These are phyloP conservation scores for Sporothrix protearum DNA, from an alignment of 2,329 filamentous ascomycete genomes.

Conservation along the genomic window DNA sequence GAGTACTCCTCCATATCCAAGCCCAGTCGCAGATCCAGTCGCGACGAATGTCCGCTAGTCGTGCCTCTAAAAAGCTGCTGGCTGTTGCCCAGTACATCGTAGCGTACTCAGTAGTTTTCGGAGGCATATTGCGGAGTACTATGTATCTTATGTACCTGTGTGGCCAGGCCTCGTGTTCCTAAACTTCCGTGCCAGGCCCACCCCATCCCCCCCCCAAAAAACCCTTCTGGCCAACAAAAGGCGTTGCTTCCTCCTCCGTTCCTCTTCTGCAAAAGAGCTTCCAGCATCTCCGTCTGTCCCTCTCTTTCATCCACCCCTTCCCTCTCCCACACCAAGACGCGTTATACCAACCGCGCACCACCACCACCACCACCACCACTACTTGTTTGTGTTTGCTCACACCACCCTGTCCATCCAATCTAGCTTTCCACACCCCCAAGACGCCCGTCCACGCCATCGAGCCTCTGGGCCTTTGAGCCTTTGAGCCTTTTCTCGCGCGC, in stretches of 20 bases:
- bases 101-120: neutral
- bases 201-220: neutral
- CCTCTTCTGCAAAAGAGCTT: neutral
- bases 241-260: neutral
- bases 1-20: neutral
- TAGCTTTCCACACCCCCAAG: neutral
- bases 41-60: too few species aligned
- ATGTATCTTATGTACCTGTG: neutral
- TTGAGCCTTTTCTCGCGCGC: neutral
- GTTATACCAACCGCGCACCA: neutral
- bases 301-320: neutral
- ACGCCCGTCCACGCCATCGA: conserved; percentile 5
- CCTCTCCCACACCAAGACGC: neutral
- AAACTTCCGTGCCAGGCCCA: neutral
- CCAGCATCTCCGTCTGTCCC: neutral
- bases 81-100: neutral
- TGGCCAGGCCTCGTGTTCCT: conserved; percentile 4
- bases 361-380: neutral
- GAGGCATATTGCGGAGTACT: neutral
- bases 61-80: neutral
- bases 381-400: neutral
- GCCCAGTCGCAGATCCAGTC: too few species aligned
- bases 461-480: neutral
- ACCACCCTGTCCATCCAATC: neutral
- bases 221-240: conserved; percentile 9